phyloP scores from a whole-genome alignment of 768 basidiomycete species.

The Hemileccinum impolitum region DNA sequence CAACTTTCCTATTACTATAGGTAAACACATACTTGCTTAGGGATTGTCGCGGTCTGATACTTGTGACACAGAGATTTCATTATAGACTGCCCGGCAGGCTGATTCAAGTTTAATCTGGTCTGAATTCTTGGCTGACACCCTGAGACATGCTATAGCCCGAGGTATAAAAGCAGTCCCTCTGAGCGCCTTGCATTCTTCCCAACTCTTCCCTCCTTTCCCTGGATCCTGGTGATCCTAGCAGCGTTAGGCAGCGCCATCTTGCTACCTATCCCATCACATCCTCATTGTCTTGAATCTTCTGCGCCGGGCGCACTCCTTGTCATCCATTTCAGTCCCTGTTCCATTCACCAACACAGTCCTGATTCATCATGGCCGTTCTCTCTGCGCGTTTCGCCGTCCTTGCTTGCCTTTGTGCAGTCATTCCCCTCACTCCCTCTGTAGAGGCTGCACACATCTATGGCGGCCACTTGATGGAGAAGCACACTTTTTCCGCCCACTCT shows the following conservation, averaged over 20 bases:
- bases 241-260: constrained; percentile 15
- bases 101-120: constrained; percentile 5
- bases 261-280: constrained; percentile 17
- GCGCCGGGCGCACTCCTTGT: constrained; percentile 23
- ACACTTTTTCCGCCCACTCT: not conserved
- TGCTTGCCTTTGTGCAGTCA: constrained; percentile 42
- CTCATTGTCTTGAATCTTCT: constrained; percentile 18
- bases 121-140: constrained; percentile 15
- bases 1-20: too few relatives aligned
- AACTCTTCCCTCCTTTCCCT: constrained; percentile 35
- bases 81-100: constrained; percentile 6
- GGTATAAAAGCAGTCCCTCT: constrained; percentile 20
- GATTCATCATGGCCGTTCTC: constrained; percentile 47
- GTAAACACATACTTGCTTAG: too few relatives aligned
- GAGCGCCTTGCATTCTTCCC: constrained; percentile 26
- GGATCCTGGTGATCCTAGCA: constrained; percentile 55
- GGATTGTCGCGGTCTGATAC: too few relatives aligned
- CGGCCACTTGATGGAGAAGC: constrained; percentile 13
- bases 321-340: constrained; percentile 2
- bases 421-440: constrained; percentile 37
- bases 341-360: constrained; percentile 12
- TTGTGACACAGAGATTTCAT: constrained; percentile 1
- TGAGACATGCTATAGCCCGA: constrained; percentile 11
- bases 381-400: constrained; percentile 45
- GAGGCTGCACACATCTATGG: constrained; percentile 39